Percentiles rank a stretch among this genome's conserved stretches.
These are phyloP conservation scores for Stephania yunnanensis DNA, from an alignment of 164 flowering plant species.

Conservation along the genomic window DNA sequence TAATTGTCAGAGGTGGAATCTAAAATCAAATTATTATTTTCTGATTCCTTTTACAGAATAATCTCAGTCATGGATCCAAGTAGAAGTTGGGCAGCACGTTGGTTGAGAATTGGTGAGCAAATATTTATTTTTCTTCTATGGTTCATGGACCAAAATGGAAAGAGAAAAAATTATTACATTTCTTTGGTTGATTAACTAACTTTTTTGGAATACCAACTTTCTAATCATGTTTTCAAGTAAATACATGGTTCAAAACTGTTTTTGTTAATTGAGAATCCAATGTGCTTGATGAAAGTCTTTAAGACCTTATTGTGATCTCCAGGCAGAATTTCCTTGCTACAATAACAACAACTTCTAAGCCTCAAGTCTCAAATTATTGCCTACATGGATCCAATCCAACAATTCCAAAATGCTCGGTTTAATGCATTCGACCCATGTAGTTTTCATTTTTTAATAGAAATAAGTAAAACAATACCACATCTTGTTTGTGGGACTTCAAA, in stretches of 20 bases:
- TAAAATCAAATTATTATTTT: background rate
- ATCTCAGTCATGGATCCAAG: conserved; percentile 92
- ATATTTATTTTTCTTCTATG: background rate
- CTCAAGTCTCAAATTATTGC: too few relatives aligned
- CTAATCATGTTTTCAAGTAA: background rate
- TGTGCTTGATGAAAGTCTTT: background rate
- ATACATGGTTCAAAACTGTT: background rate
- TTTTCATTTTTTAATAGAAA: too few relatives aligned
- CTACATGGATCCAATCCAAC: too few relatives aligned
- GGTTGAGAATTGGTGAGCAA: conserved; percentile 81
- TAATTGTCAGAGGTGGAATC: background rate
- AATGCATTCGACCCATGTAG: too few relatives aligned
- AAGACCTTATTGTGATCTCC: background rate
- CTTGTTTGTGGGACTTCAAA: too few relatives aligned
- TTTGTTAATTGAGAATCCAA: background rate
- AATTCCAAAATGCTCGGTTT: too few relatives aligned
- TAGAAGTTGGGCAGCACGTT: conserved; percentile 95
- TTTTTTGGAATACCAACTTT: background rate
- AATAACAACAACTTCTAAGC: too few relatives aligned
- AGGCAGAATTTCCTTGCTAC: too few relatives aligned
- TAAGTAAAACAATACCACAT: too few relatives aligned
- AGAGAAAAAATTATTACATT: too few relatives aligned
- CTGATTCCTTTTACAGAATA: conserved; percentile 39
- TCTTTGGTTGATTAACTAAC: background rate
- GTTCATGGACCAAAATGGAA: too few relatives aligned